A percentile compares a stretch with the other conserved stretches of the same genome.
These are phyloP conservation scores for Sarocladium strictum DNA, from an alignment of 2,329 filamentous ascomycete species.

Conservation along the genomic window DNA sequence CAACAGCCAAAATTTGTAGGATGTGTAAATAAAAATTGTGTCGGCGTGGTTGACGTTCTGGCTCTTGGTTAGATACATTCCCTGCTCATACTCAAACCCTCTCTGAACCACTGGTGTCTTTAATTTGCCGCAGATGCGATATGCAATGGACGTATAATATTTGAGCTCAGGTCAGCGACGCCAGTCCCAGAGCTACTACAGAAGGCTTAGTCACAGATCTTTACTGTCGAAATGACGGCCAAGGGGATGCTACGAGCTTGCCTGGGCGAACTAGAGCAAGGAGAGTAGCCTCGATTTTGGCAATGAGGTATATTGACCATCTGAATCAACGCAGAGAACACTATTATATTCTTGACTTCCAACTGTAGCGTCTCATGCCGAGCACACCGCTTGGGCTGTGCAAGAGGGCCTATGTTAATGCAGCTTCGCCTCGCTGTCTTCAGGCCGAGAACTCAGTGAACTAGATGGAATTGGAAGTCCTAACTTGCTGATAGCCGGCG, in stretches of 20 bases:
- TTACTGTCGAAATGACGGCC: background rate
- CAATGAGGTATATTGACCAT: background rate
- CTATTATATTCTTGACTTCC: background rate
- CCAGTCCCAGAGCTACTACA: conserved; percentile 11
- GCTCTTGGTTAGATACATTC: conserved; percentile 36
- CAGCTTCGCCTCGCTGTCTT: too few species aligned
- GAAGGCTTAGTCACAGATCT: conserved; percentile 11
- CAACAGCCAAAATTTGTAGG: conserved; percentile 21
- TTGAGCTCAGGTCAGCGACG: conserved; percentile 19
- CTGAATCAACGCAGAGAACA: background rate
- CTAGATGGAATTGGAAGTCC: too few species aligned
- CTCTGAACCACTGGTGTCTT: conserved; percentile 54
- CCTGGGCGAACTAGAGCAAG: too few species aligned
- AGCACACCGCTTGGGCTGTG: background rate
- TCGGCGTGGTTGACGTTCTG: conserved; percentile 61
- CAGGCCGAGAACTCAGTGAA: too few species aligned
- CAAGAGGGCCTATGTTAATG: background rate
- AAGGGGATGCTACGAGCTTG: background rate
- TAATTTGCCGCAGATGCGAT: conserved; percentile 53
- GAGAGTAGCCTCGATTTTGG: background rate
- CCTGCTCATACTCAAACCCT: conserved; percentile 50
- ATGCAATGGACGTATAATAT: conserved; percentile 50
- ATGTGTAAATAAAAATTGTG: conserved; percentile 39
- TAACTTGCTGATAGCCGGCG: too few species aligned
- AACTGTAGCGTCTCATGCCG: background rate